Evolutionary conservation across 2,329 filamentous ascomycete species (phyloP).

Genomic region (Aspergillus luchuensis): DNA sequence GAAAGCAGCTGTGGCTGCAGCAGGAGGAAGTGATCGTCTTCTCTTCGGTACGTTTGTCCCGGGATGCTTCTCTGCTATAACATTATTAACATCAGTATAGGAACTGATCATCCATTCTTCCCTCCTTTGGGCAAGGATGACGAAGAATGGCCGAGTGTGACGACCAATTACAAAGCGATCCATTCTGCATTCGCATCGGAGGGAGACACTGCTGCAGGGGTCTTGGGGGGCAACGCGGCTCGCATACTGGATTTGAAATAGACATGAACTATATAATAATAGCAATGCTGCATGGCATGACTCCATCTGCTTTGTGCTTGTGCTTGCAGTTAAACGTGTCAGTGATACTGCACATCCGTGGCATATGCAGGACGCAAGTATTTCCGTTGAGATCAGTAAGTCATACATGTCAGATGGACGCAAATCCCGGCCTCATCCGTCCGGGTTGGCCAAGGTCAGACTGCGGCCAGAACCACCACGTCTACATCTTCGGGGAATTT

Average conservation of each 20-base stretch:
- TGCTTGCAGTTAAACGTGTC: background rate
- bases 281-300: background rate
- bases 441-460: background rate
- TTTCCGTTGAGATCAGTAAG: no score
- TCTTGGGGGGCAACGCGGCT: constrained; percentile 50
- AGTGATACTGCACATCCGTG: constrained; percentile 1
- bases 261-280: background rate
- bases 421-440: background rate
- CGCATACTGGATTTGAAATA: constrained; percentile 43
- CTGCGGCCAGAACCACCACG: background rate
- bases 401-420: background rate
- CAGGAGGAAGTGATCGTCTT: constrained; percentile 42
- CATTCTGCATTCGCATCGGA: constrained; percentile 38
- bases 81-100: constrained; percentile 24
- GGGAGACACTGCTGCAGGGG: constrained; percentile 32
- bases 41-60: constrained; percentile 39
- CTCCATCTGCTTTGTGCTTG: background rate
- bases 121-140: constrained; percentile 41
- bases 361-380: background rate
- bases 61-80: background rate
- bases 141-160: constrained; percentile 50
- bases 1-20: constrained; percentile 77
- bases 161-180: constrained; percentile 51
- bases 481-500: background rate
- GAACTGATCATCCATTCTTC: constrained; percentile 51